Evolutionary conservation across 208 protist genomes (phyloP).

Genomic region (Leishmania guyanensis): DNA sequence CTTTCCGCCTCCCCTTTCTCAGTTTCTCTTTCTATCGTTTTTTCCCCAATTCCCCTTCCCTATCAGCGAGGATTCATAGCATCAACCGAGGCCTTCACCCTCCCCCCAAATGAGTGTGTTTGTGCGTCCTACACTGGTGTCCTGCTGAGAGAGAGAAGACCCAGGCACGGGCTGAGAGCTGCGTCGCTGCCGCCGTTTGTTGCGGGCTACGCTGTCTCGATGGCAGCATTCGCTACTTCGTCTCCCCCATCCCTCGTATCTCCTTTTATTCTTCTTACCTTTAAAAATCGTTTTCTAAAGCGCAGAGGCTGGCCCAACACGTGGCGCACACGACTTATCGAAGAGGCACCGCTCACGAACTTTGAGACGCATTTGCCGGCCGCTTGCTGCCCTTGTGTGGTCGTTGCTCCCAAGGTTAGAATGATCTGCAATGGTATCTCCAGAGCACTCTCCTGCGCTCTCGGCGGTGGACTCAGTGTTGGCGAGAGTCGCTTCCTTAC

Average conservation of each 20-base stretch:
- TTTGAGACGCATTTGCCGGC: background rate
- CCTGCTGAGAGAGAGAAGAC: background rate
- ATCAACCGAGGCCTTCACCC: background rate
- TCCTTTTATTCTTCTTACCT: background rate
- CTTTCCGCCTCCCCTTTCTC: background rate
- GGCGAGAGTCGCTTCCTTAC: background rate
- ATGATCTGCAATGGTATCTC: background rate
- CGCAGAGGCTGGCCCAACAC: background rate
- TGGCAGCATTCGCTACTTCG: background rate
- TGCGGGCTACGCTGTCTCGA: background rate
- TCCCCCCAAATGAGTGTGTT: background rate
- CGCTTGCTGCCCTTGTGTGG: background rate
- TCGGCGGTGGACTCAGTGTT: background rate
- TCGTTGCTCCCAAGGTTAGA: background rate
- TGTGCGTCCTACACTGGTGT: background rate
- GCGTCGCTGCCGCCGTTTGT: background rate
- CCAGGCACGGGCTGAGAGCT: background rate
- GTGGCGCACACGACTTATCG: background rate
- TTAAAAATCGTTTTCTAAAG: background rate
- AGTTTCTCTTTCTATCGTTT: background rate
- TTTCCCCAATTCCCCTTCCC: background rate
- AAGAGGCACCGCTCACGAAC: background rate
- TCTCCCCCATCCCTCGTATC: background rate
- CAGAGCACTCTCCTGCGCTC: background rate
- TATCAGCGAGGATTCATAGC: background rate